These are phyloP conservation scores for Artomyces pyxidatus DNA, from an alignment of 768 basidiomycete genomes.

Conservation along the genomic window DNA sequence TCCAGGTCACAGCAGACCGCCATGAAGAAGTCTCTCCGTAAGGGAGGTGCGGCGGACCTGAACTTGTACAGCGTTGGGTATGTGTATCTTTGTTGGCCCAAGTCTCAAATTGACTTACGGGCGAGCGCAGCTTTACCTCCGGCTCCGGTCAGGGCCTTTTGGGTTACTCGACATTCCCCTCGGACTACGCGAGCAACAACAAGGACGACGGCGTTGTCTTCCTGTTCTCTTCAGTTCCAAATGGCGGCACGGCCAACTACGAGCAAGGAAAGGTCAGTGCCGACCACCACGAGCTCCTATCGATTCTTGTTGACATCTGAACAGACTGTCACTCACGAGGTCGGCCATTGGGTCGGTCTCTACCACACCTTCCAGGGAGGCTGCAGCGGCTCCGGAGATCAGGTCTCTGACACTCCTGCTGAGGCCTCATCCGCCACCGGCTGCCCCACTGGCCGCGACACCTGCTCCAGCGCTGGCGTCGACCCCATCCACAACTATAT, in stretches of 20 bases:
- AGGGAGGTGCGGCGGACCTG: conserved; percentile 32
- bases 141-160: conserved; percentile 37
- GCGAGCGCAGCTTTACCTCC: conserved; percentile 26
- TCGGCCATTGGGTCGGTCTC: conserved; percentile 54
- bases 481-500: conserved; percentile 31
- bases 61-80: conserved; percentile 48
- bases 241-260: conserved; percentile 33
- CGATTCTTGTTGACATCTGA: neutral
- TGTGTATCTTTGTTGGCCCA: conserved; percentile 8
- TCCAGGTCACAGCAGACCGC: conserved; percentile 26
- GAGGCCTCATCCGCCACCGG: conserved; percentile 32
- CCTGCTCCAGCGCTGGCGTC: conserved; percentile 20
- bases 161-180: conserved; percentile 49
- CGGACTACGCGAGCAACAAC: conserved; percentile 29
- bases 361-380: conserved; percentile 54
- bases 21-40: conserved; percentile 41
- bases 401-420: conserved; percentile 38
- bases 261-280: conserved; percentile 24
- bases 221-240: conserved; percentile 26
- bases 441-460: conserved; percentile 27
- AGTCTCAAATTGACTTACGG: neutral
- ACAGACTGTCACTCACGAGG: conserved; percentile 47
- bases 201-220: conserved; percentile 41
- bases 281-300: neutral
- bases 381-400: conserved; percentile 32